These are phyloP conservation scores for Talaromyces proteolyticus DNA, from an alignment of 495 filamentous ascomycete genomes.

Conservation along the genomic window DNA sequence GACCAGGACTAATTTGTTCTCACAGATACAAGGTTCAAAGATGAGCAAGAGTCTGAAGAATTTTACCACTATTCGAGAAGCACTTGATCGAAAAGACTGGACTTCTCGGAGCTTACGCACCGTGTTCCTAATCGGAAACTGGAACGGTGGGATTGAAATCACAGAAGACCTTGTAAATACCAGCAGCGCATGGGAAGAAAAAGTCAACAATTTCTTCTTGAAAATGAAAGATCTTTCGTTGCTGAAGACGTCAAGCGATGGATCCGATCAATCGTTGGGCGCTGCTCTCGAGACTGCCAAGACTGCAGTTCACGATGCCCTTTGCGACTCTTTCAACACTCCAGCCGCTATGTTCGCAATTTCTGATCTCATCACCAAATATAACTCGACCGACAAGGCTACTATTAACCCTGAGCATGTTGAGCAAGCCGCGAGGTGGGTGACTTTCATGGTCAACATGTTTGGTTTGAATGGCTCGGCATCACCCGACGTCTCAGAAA, in stretches of 20 bases:
- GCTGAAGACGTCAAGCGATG: constrained; percentile 29
- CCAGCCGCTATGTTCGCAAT: constrained; percentile 68
- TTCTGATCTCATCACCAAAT: constrained; percentile 64
- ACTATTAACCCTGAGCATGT: constrained; percentile 46
- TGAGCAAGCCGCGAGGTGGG: constrained; percentile 64
- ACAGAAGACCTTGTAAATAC: constrained; percentile 71
- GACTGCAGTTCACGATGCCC: constrained; percentile 54
- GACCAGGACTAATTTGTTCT: not conserved
- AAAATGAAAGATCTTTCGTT: constrained; percentile 49
- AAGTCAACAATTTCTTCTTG: constrained; percentile 86
- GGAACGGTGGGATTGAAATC: constrained; percentile 90
- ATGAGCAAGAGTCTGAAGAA: constrained; percentile 97
- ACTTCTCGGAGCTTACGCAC: constrained; percentile 77
- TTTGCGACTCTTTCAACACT: constrained; percentile 90
- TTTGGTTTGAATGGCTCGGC: constrained; percentile 72
- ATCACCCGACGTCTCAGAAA: constrained; percentile 49
- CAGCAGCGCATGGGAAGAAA: constrained; percentile 73
- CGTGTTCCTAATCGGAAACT: constrained; percentile 80
- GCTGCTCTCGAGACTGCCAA: constrained; percentile 57
- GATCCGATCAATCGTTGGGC: constrained; percentile 23
- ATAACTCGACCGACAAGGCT: constrained; percentile 62
- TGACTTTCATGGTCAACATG: constrained; percentile 77
- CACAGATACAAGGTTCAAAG: constrained; percentile 72
- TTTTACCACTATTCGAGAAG: constrained; percentile 91
- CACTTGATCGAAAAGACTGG: constrained; percentile 67